Percentiles rank a stretch among this genome's conserved stretches.
Evolutionary conservation across 106 monocot genomes (phyloP).

Genomic region (Allium fistulosum): DNA sequence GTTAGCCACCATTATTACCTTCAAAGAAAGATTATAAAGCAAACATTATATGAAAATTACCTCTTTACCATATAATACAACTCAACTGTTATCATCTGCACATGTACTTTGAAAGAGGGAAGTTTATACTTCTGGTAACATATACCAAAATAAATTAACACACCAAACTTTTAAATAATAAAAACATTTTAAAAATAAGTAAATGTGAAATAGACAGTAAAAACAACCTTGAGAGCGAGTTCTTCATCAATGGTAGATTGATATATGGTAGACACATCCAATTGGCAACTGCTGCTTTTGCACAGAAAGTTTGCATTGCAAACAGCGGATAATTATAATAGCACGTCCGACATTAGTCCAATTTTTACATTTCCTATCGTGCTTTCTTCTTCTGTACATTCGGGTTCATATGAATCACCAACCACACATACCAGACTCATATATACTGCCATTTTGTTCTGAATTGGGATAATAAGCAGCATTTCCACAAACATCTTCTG

Average conservation of each 20-base stretch:
- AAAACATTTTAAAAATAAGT: constrained; percentile 1
- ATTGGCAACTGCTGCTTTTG: constrained; percentile 62
- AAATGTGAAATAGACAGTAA: not conserved
- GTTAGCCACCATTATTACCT: too few relatives aligned
- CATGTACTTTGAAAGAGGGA: constrained; percentile 77
- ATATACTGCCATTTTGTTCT: too few relatives aligned
- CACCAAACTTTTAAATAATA: not conserved
- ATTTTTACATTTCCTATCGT: constrained; percentile 8
- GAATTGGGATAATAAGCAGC: too few relatives aligned
- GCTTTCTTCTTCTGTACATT: constrained; percentile 19
- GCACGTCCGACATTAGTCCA: constrained; percentile 69
- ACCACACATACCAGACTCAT: not conserved
- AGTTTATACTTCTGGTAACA: constrained; percentile 83
- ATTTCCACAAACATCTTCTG: too few relatives aligned
- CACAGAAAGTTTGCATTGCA: constrained; percentile 84
- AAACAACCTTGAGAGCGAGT: constrained; percentile 64
- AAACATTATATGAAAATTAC: too few relatives aligned
- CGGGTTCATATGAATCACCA: constrained; percentile 29
- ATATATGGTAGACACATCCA: constrained; percentile 84
- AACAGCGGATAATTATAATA: constrained; percentile 79
- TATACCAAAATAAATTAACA: constrained; percentile 12
- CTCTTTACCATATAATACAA: too few relatives aligned
- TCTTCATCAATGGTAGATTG: constrained; percentile 73
- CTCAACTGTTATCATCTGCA: constrained; percentile 44
- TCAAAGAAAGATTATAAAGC: too few relatives aligned